Evolutionary conservation across 78 protist species (phyloP).

Genomic region (Chrysochromulina parva): DNA sequence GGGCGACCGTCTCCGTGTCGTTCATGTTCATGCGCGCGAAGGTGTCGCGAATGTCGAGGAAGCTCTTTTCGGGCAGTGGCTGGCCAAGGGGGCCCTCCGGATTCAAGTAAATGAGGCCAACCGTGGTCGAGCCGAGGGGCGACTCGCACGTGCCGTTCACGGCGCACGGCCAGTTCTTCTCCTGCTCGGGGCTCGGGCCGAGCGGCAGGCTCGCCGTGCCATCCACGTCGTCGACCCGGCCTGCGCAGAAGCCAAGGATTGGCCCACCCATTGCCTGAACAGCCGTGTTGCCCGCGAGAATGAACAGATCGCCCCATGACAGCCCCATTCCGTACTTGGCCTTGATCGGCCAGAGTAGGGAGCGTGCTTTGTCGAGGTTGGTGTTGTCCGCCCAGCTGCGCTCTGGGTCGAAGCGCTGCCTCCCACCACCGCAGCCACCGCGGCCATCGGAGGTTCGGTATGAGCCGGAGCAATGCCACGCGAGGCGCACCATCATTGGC

Average conservation of each 20-base stretch:
- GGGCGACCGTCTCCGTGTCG: constrained; percentile 70
- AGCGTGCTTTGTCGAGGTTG: constrained; percentile 63
- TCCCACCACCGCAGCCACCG: constrained; percentile 56
- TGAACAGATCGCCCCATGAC: constrained; percentile 71
- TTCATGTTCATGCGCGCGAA: constrained; percentile 69
- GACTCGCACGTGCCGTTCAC: constrained; percentile 20
- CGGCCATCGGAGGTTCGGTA: constrained; percentile 58
- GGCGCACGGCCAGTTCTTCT: neutral
- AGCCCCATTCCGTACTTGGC: constrained; percentile 51
- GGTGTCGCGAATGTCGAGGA: constrained; percentile 12
- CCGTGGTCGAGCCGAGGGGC: constrained; percentile 47
- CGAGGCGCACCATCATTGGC: constrained; percentile 53
- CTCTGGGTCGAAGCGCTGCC: constrained; percentile 35
- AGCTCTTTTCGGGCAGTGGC: neutral
- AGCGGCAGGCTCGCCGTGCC: neutral
- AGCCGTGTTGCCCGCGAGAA: constrained; percentile 60
- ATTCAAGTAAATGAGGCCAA: constrained; percentile 73
- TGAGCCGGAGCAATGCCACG: constrained; percentile 60
- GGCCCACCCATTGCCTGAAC: constrained; percentile 47
- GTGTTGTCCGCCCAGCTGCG: constrained; percentile 63
- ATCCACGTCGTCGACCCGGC: constrained; percentile 41
- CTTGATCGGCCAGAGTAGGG: constrained; percentile 60
- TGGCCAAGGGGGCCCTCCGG: constrained; percentile 57
- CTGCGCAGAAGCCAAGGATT: constrained; percentile 51
- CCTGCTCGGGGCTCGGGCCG: constrained; percentile 4